These are phyloP conservation scores for Barnettozyma siamensis DNA, from an alignment of 805 yeast species.

Conservation along the genomic window DNA sequence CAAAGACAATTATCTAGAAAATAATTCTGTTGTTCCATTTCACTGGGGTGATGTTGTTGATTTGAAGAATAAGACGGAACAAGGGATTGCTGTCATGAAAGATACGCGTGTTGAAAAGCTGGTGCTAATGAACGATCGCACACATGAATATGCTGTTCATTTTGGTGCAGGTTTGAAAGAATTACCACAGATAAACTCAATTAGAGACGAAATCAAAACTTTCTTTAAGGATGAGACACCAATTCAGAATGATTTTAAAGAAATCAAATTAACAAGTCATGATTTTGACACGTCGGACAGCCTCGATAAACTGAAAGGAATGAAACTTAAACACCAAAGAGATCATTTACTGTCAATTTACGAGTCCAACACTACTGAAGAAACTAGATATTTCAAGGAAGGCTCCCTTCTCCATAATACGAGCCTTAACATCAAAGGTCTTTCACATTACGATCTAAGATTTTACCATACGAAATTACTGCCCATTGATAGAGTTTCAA, in stretches of 20 bases:
- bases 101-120: slow-evolving; percentile 9
- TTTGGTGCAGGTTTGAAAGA: not conserved
- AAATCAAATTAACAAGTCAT: slow-evolving; percentile 6
- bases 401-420: slow-evolving; percentile 14
- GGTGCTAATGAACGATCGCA: slow-evolving; percentile 14
- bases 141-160: slow-evolving; percentile 5
- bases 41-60: slow-evolving; percentile 16
- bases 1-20: not conserved
- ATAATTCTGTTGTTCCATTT: slow-evolving; percentile 6
- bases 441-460: slow-evolving; percentile 23
- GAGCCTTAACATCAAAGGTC: slow-evolving; percentile 11
- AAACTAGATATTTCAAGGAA: slow-evolving; percentile 23
- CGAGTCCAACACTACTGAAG: slow-evolving; percentile 2
- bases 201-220: not conserved
- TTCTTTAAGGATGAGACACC: slow-evolving; percentile 4
- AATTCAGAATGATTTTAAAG: not conserved
- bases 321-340: slow-evolving; percentile 1
- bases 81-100: slow-evolving; percentile 14
- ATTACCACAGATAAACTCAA: slow-evolving; percentile 1
- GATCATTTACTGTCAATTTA: slow-evolving; percentile 2
- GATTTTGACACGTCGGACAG: slow-evolving; percentile 13
- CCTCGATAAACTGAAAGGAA: not conserved
- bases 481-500: slow-evolving; percentile 19
- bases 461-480: slow-evolving; percentile 15
- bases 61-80: slow-evolving; percentile 13